phyloP scores from a whole-genome alignment of 2,329 filamentous ascomycete species.

The Dothistroma pini region DNA sequence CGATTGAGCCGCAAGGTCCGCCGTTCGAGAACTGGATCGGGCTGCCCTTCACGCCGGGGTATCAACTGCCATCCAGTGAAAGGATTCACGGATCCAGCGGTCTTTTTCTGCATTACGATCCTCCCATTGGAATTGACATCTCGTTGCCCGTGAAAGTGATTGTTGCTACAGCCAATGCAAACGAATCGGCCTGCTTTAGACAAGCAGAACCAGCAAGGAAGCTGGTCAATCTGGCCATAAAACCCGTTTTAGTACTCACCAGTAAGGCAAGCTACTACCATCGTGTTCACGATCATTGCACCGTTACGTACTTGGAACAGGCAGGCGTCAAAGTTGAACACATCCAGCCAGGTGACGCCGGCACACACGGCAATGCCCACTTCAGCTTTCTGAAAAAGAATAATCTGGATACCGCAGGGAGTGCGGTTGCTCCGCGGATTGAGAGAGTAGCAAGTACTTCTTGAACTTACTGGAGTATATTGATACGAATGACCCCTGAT shows the following conservation, averaged over 20 bases:
- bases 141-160: conserved; percentile 25
- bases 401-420: not conserved
- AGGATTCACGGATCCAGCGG: too few species aligned
- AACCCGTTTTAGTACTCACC: conserved; percentile 51
- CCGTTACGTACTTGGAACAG: conserved; percentile 51
- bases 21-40: too few species aligned
- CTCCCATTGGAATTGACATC: conserved; percentile 27
- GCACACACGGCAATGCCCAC: conserved; percentile 54
- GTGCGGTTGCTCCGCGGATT: not conserved
- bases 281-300: conserved; percentile 54
- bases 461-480: not conserved
- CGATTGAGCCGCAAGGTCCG: too few species aligned
- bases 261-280: conserved; percentile 55
- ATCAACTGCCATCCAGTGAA: too few species aligned
- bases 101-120: conserved; percentile 37
- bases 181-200: conserved; percentile 38
- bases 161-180: conserved; percentile 25
- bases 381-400: conserved; percentile 55
- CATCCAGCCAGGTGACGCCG: conserved; percentile 43
- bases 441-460: not conserved
- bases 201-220: conserved; percentile 41
- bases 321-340: conserved; percentile 47
- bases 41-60: too few species aligned
- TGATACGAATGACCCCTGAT: not conserved
- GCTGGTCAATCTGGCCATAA: conserved; percentile 52